phyloP scores from a whole-genome alignment of 768 basidiomycete genomes.

The Boletus pseudopeckii region DNA sequence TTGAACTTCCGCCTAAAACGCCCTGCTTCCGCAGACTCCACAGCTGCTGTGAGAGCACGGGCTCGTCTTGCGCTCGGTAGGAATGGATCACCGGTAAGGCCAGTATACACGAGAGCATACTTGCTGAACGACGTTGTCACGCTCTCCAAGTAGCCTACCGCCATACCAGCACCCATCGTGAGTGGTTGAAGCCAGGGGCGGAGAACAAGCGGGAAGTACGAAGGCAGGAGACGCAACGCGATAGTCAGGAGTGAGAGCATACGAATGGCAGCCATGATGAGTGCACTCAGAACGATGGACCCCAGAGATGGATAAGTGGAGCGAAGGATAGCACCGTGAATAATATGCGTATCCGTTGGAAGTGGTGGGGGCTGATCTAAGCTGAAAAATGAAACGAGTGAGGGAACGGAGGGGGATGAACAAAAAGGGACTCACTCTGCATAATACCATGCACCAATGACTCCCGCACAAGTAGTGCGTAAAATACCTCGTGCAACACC shows the following conservation, averaged over 20 bases:
- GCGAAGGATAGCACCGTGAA: slow-evolving; percentile 74
- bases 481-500: slow-evolving; percentile 76
- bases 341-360: slow-evolving; percentile 62
- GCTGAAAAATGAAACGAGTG: slow-evolving; percentile 16
- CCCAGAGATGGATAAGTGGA: slow-evolving; percentile 82
- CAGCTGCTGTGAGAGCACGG: slow-evolving; percentile 52
- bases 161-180: slow-evolving; percentile 34
- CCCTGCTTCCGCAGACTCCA: slow-evolving; percentile 44
- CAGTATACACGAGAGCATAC: slow-evolving; percentile 69
- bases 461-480: slow-evolving; percentile 72
- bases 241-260: slow-evolving; percentile 48
- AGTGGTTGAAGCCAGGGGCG: slow-evolving; percentile 43
- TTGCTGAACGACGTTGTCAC: slow-evolving; percentile 53
- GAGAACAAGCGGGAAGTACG: slow-evolving; percentile 44
- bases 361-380: slow-evolving; percentile 34
- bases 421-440: slow-evolving; percentile 41
- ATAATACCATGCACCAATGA: slow-evolving; percentile 93
- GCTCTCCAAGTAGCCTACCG: slow-evolving; percentile 42
- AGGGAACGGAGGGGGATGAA: neutral
- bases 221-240: slow-evolving; percentile 53
- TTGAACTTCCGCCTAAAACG: slow-evolving; percentile 47
- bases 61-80: slow-evolving; percentile 55
- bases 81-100: slow-evolving; percentile 72
- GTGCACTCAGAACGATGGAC: slow-evolving; percentile 69
- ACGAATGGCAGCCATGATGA: slow-evolving; percentile 72